Base-by-base conservation (phyloP, 139 green algal genomes). In the Micromonas commoda region DNA sequence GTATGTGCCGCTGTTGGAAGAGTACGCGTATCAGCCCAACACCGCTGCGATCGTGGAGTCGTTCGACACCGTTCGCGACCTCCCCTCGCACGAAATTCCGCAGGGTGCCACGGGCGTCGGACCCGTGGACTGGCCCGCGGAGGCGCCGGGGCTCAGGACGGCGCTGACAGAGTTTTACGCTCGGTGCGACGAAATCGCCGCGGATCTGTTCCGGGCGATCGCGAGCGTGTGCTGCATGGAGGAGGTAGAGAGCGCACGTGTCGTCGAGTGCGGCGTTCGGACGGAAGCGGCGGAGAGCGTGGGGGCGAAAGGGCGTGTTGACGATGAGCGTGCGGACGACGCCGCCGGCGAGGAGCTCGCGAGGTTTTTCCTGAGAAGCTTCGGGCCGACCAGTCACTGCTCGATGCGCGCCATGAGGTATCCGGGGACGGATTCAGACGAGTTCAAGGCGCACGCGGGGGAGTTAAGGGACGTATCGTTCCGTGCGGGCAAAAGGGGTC, bases 1-100 rank as follows among this genome's bases (percentile, higher is more conserved):
- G 35, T 75, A 75, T 37, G 68, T 75, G 6, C 68, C 68, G 21
- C 29, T 75, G 5, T 32, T 75, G 20, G 68, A 75, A 26, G 68
- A 75, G 9, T 75, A 75, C 37, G 68, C 68, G 37, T 75, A 75
- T 32, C 21, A 35, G 23, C 20, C 35, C 20, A 39, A 63, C 21
- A 61, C 37, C 19, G 38, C 38, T 1, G 68, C 68, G 3, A 34
- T 28, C 9, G 37, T 75, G 19, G 68, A 75, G 37, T 64, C 37
- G 20, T 75, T 75, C 38, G 68, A 75, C 29, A 24, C 53, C 20
- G 34, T 29, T 4, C 52, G 68, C 24, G 68, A 75, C 23, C 28
- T 75, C 1, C 19, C 26, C 3, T 3, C 19, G 23, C 4, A 38
- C 3, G 34, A 60, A 1, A 1, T 19, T 24, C 37, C 16, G 19